A percentile compares a stretch with the other conserved stretches of the same genome.
Evolutionary conservation across 192 early-diverging fungal genomes (phyloP).

Genomic region (Backusella psychrophila): DNA sequence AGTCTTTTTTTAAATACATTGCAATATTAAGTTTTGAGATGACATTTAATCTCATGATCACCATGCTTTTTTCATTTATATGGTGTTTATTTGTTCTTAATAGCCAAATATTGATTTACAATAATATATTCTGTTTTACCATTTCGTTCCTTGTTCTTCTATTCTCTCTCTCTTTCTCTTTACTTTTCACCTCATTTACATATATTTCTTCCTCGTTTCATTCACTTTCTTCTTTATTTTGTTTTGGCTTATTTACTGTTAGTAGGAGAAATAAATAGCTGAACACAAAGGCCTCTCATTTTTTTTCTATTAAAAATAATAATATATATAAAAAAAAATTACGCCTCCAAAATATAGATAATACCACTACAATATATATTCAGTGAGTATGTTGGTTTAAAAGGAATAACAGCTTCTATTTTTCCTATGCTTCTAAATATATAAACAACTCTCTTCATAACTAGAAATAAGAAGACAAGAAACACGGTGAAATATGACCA

Average conservation of each 20-base stretch:
- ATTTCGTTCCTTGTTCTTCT: background rate
- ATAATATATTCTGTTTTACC: background rate
- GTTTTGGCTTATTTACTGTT: background rate
- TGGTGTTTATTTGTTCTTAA: background rate
- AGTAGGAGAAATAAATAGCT: background rate
- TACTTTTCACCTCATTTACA: background rate
- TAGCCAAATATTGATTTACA: background rate
- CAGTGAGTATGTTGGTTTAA: background rate
- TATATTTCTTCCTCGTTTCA: background rate
- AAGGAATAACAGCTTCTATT: background rate
- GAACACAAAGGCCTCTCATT: background rate
- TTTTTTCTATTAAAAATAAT: background rate
- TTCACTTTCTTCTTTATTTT: background rate
- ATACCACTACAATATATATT: background rate
- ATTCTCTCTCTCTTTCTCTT: background rate
- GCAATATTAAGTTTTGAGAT: conserved; percentile 3
- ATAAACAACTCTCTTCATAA: background rate
- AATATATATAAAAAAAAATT: background rate
- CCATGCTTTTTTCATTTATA: conserved; percentile 3
- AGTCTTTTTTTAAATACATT: background rate
- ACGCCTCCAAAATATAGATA: background rate
- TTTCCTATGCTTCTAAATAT: background rate
- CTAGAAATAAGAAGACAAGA: background rate
- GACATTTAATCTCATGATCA: conserved; percentile 3
- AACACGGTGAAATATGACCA: background rate